Percentiles rank a stretch among this genome's conserved stretches.
These are phyloP conservation scores for Podospora fimiseda DNA, from an alignment of 495 filamentous ascomycete genomes.

Conservation along the genomic window DNA sequence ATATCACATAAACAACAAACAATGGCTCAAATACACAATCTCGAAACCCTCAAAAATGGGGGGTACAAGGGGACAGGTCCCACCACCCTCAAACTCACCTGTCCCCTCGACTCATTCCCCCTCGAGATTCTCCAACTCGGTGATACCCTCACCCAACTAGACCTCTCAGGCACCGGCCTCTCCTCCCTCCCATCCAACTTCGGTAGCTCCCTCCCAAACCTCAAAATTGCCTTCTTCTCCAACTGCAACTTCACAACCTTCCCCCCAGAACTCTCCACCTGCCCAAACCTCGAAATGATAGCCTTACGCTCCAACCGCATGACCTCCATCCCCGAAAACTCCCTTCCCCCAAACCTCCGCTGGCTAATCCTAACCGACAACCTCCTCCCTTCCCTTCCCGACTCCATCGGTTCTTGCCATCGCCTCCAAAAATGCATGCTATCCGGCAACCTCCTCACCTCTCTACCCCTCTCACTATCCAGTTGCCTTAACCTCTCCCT, in stretches of 20 bases:
- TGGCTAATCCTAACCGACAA: slow-evolving; percentile 44
- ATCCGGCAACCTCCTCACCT: slow-evolving; percentile 32
- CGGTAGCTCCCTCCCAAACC: slow-evolving; percentile 29
- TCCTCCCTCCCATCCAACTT: slow-evolving; percentile 35
- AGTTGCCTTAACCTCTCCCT: slow-evolving; percentile 36
- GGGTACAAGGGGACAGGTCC: slow-evolving; percentile 22
- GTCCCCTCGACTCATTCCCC: slow-evolving; percentile 33
- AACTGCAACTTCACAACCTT: slow-evolving; percentile 40
- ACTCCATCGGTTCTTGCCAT: slow-evolving; percentile 33
- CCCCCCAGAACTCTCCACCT: slow-evolving; percentile 33
- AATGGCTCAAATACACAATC: slow-evolving; percentile 20
- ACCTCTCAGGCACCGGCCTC: slow-evolving; percentile 39
- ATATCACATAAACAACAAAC: not conserved
- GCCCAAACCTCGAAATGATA: slow-evolving; percentile 39
- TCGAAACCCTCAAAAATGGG: slow-evolving; percentile 21
- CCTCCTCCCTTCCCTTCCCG: slow-evolving; percentile 28
- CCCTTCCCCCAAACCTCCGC: slow-evolving; percentile 34
- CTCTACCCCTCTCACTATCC: slow-evolving; percentile 34
- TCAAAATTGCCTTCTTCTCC: slow-evolving; percentile 40
- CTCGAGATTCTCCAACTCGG: slow-evolving; percentile 33
- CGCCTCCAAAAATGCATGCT: slow-evolving; percentile 40
- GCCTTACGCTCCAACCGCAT: slow-evolving; percentile 42
- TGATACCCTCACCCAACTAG: slow-evolving; percentile 36
- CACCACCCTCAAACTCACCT: slow-evolving; percentile 33
- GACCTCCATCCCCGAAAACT: slow-evolving; percentile 33